phyloP scores from a whole-genome alignment of 78 protist species.

The Dictyostelium intermedium region DNA sequence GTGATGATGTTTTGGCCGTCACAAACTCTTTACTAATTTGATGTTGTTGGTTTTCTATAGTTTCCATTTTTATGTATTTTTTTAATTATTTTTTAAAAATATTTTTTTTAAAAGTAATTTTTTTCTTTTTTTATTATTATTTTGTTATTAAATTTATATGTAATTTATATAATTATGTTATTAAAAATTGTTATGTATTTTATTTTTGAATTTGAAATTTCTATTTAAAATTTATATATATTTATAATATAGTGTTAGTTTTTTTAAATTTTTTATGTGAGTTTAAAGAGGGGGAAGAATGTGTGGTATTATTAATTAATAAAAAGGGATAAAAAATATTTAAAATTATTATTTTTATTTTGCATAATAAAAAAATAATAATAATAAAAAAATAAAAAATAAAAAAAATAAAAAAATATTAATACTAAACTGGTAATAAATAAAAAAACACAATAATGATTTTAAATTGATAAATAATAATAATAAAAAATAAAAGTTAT shows the following conservation, averaged over 20 bases:
- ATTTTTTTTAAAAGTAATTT: background rate
- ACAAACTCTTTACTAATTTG: conserved; percentile 1
- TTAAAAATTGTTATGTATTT: background rate
- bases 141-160: background rate
- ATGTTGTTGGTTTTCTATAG: background rate
- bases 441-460: background rate
- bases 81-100: background rate
- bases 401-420: too few relatives aligned
- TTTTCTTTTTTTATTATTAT: background rate
- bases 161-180: background rate
- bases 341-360: background rate
- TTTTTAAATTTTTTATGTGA: background rate
- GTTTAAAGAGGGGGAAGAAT: background rate
- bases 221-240: background rate
- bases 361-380: background rate
- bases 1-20: background rate
- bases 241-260: background rate
- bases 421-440: background rate
- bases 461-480: background rate
- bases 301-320: background rate
- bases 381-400: background rate
- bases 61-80: background rate
- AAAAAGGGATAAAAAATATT: background rate
- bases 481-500: background rate
- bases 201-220: background rate